Percentiles rank a stretch among this genome's conserved stretches.
Evolutionary conservation across 495 filamentous ascomycete genomes (phyloP).

Genomic region (Pyronema omphalodes): DNA sequence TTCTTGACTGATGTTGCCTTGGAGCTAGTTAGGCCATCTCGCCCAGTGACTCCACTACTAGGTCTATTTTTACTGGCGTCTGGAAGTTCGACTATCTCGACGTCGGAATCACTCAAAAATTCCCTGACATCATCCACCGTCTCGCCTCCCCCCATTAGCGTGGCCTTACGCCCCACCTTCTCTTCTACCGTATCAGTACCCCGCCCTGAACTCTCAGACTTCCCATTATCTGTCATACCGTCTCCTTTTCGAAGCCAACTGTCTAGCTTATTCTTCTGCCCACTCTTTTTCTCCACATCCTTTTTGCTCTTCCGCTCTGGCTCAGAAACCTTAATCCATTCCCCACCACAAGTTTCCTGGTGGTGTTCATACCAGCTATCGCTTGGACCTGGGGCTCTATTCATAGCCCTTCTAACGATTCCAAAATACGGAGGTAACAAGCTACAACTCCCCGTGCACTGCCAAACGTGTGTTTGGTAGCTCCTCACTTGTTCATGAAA

Average conservation of each 20-base stretch:
- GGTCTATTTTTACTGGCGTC: neutral
- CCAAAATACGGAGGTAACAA: constrained; percentile 3
- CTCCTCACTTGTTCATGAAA: constrained; percentile 5
- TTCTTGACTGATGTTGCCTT: neutral
- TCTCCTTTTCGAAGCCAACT: neutral
- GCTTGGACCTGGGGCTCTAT: constrained; percentile 4
- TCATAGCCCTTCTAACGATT: constrained; percentile 4
- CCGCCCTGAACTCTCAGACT: neutral
- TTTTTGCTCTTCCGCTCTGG: constrained; percentile 6
- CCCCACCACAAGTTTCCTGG: constrained; percentile 1
- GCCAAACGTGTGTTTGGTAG: constrained; percentile 7
- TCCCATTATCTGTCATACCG: neutral
- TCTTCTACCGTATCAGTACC: neutral
- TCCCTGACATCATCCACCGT: neutral
- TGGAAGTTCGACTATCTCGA: neutral
- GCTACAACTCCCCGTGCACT: constrained; percentile 4
- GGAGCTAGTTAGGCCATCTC: neutral
- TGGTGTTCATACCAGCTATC: constrained; percentile 4
- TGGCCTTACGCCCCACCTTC: neutral
- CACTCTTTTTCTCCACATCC: constrained; percentile 4
- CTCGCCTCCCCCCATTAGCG: neutral
- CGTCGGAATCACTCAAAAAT: neutral
- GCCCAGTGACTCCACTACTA: neutral
- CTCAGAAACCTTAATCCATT: constrained; percentile 2
- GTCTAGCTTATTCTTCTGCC: constrained; percentile 5